Base-by-base conservation (phyloP, 495 filamentous ascomycete species). In the Clohesyomyces aquaticus region DNA sequence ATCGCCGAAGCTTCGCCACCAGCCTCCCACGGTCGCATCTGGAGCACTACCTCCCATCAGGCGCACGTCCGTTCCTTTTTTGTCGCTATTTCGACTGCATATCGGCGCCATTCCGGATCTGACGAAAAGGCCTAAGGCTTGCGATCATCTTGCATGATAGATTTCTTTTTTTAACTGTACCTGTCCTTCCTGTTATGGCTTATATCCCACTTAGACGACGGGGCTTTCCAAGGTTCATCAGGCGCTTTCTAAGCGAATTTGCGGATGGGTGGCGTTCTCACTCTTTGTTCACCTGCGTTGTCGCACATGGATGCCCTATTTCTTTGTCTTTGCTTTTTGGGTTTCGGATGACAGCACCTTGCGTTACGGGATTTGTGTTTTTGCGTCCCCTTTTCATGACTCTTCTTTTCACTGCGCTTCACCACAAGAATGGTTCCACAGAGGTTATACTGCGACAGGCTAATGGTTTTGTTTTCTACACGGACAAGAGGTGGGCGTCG, bases 61-160 rank as follows among this genome's bases (percentile, higher is more conserved):
- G 28, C 21, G 59, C 52, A 25, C 55, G 1, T 27, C 59, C 46
- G 26, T 53, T 59, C 35, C 27, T 42, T 66, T 61, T 46, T 50
- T 63, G 59, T 56, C 55, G 53, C 54, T 70, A 66, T 70, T 66
- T 70, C 56, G 26, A 23, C 62, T 57, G 61, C 66, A 70, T 63
- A 59, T 65, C 32, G 63, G 63, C 58, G 54, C 52, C 58, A 18
- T 18, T 48, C 46, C 56, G 62, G 67, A 66, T 66, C 67, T 63
- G 28, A 66, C 38, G 67, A 67, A 70, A 65, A 70, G 50, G 35
- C 53, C 52, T 47, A 55, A 55, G 56, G 26, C 47, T 56, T 66
- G 63, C 45, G 55, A 59, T 26, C 51, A 63, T 66, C 51, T 63
- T 70, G 67, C 63, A 70, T 70, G 52, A 63, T 70, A 70, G 67